Base-by-base conservation (phyloP, 441 rosid species). In the Jatropha multifida region DNA sequence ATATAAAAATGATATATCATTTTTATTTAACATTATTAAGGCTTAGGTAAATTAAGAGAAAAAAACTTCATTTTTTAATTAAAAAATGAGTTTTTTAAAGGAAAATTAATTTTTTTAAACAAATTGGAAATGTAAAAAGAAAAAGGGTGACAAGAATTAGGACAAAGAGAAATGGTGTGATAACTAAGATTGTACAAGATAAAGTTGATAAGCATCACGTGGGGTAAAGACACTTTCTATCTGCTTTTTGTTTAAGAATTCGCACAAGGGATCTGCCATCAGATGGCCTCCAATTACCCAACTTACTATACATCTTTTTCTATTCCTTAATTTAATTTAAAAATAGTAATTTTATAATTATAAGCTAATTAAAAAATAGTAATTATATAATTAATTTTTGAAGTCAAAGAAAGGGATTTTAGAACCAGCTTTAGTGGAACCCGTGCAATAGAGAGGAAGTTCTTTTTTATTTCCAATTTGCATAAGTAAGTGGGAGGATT, bases 161-260 rank as follows among this genome's bases (percentile, higher is more conserved):
- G 40, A 4, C 68, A 13, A 72, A 42, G 65, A 60, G 66, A 58
- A 60, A 75, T 68, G 68, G 67, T 72, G 74, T 26, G 81, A 78
- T 41, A 5, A 8, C 41, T 11, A 52, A 54, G 23, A 79, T n/a
- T 18, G 62, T n/a, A 40, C 51, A n/a, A n/a, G 37, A 10, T 55
- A 51, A 23, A 56, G 27, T 37, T 55, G 81, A 81, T 81, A 77
- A 79, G 85, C 77, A 78, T 73, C 71, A 67, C 32, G 81, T 78
- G 79, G 82, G 83, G 59, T 80, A 73, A 23, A 26, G 10, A 5
- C 73, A 55, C 73, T 78, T 79, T 65, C 55, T 65, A 63, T 52
- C 77, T 65, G 60, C 72, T 54, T 80, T 75, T 69, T 1, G 71
- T 68, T 73, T 44, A 70, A 68, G 65, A 76, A 73, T 72, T 75